These are phyloP conservation scores for Trichothecium roseum DNA, from an alignment of 2,329 filamentous ascomycete species.

Conservation along the genomic window DNA sequence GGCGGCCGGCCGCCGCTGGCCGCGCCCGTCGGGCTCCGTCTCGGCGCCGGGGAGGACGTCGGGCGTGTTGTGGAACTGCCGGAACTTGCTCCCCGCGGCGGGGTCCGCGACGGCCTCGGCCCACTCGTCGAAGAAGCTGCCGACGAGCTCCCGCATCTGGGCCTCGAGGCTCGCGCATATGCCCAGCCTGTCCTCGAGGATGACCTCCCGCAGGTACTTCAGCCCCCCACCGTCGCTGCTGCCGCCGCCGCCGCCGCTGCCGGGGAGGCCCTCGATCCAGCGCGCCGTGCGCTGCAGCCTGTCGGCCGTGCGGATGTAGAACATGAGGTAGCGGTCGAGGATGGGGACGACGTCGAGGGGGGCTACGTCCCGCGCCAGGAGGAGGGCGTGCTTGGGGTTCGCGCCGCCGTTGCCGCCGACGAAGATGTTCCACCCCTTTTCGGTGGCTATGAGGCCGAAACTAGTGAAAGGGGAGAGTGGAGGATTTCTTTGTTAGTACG, in stretches of 20 bases:
- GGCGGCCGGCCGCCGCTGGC: conserved; percentile 62
- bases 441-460: conserved; percentile 83
- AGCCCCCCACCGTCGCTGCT: too few species aligned
- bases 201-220: conserved; percentile 69
- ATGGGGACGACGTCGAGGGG: conserved; percentile 75
- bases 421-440: conserved; percentile 90
- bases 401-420: conserved; percentile 84
- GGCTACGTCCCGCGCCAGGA: conserved; percentile 78
- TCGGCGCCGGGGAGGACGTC: conserved; percentile 64
- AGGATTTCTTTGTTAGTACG: neutral
- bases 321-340: conserved; percentile 80
- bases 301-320: conserved; percentile 89
- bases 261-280: conserved; percentile 77
- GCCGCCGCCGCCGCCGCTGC: too few species aligned
- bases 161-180: conserved; percentile 75
- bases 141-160: conserved; percentile 80
- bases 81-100: conserved; percentile 57
- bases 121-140: conserved; percentile 86
- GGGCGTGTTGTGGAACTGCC: conserved; percentile 73
- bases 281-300: conserved; percentile 80
- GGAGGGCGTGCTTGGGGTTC: conserved; percentile 70
- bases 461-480: conserved; percentile 24
- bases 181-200: conserved; percentile 77
- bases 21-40: conserved; percentile 58
- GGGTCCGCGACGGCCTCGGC: conserved; percentile 68